phyloP scores from a whole-genome alignment of 768 basidiomycete species.

The Nidula microcarpa region DNA sequence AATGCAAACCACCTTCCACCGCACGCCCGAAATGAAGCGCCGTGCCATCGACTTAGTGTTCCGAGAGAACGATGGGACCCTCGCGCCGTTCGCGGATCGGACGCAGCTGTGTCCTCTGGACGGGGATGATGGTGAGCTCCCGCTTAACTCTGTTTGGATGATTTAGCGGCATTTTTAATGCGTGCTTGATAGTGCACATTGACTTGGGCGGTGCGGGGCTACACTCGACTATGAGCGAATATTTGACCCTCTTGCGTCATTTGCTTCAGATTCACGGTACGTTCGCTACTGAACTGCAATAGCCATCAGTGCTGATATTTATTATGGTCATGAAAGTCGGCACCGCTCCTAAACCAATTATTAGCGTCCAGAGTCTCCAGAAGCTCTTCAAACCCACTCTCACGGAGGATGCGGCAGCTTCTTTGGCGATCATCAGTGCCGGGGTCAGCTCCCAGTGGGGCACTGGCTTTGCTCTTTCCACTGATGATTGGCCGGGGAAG shows the following conservation, averaged over 20 bases:
- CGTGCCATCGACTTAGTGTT: slow-evolving; percentile 15
- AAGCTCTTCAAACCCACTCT: slow-evolving; percentile 24
- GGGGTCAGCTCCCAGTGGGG: slow-evolving; percentile 18
- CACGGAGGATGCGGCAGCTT: slow-evolving; percentile 12
- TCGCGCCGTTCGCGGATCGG: slow-evolving; percentile 10
- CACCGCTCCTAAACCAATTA: slow-evolving; percentile 13
- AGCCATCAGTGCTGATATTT: too few relatives aligned
- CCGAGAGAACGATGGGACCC: slow-evolving; percentile 14
- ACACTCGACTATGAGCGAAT: slow-evolving; percentile 22
- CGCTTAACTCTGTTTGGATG: too few relatives aligned
- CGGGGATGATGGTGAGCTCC: too few relatives aligned
- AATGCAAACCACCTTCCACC: slow-evolving; percentile 22
- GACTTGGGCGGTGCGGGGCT: slow-evolving; percentile 24
- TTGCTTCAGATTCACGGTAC: slow-evolving; percentile 23
- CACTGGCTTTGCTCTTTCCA: slow-evolving; percentile 20
- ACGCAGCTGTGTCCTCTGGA: too few relatives aligned
- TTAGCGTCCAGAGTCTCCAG: slow-evolving; percentile 12
- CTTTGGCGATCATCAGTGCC: slow-evolving; percentile 6
- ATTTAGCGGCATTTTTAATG: too few relatives aligned
- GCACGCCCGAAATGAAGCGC: slow-evolving; percentile 17
- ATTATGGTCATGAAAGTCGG: slow-evolving; percentile 11
- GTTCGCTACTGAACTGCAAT: neutral
- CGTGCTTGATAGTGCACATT: neutral
- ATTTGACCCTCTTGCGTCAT: slow-evolving; percentile 26
- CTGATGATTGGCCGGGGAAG: slow-evolving; percentile 18